Conservation (phyloP, 495 filamentous ascomycete genomes). For the Aspergillus avenaceus region DNA sequence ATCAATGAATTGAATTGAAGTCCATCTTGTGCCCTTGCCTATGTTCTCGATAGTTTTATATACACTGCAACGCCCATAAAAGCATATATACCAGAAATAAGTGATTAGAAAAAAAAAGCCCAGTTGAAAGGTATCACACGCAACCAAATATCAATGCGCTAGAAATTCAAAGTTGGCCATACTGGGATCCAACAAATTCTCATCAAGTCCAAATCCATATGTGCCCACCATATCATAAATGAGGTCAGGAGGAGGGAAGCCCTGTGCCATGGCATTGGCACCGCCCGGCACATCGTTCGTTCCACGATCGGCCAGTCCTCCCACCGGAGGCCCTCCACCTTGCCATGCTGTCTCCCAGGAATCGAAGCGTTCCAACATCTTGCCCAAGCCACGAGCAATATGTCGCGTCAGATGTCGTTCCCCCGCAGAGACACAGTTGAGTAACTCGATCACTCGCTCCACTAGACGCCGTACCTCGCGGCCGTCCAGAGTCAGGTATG, state of each 20-base stretch:
- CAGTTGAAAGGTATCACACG: too few species aligned
- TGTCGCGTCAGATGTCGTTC: constrained; percentile 51
- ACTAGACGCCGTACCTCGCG: constrained; percentile 45
- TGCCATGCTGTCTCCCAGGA: constrained; percentile 40
- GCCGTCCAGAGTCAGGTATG: constrained; percentile 39
- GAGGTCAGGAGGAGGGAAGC: constrained; percentile 44
- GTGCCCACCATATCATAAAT: constrained; percentile 49
- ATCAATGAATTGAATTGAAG: too few species aligned
- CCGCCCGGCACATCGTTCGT: constrained; percentile 34
- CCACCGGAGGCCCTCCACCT: constrained; percentile 11
- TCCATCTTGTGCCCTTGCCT: too few species aligned
- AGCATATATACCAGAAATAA: background rate
- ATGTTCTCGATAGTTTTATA: too few species aligned
- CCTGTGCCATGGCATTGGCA: constrained; percentile 45
- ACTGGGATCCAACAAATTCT: constrained; percentile 44
- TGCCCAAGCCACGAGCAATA: constrained; percentile 49
- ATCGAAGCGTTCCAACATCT: constrained; percentile 48
- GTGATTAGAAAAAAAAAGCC: too few species aligned
- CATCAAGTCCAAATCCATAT: constrained; percentile 45
- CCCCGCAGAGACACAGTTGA: constrained; percentile 49
- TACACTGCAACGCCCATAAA: too few species aligned
- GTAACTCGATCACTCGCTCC: constrained; percentile 45
- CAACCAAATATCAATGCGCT: constrained; percentile 22
- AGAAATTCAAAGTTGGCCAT: constrained; percentile 46
- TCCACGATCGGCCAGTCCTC: background rate